Base-by-base conservation (phyloP, 2,329 filamentous ascomycete genomes). In the Neospermospora avenae region DNA sequence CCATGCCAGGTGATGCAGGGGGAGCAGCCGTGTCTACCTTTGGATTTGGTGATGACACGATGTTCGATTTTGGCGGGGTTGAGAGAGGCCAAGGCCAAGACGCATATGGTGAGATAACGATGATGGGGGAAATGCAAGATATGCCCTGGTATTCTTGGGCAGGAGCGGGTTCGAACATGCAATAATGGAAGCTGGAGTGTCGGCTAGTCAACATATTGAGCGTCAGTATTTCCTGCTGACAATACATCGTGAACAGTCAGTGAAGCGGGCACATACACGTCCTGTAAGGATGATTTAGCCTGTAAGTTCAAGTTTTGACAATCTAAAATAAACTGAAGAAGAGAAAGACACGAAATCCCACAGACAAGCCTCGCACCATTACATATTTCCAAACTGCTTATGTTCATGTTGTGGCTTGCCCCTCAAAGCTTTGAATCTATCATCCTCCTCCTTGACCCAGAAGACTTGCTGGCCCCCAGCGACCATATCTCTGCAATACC, bases 1-100 rank as follows among this genome's bases (percentile, higher is more conserved):
- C 14, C 14, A 48, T 48, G 31, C 55, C 55, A 28, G 48, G 46
- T 5, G 46, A 51, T 22, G 4, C 28, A 14, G 39, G 24, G 53
- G 39, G 39, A 6, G 25, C 35, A 16, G 39, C n/a, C 28, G 25
- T 10, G 1, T 11, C 48, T 37, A 2, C 24, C 7, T 42, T 56
- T 35, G 37, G 45, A 11, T 55, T 58, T 42, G 41, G 51, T 16
- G 55, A 59, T 54, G 60, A 63, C 37, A 54, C 57, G 45, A 61
- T 63, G 58, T n/a, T 63, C 13, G 61, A 61, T 16, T 60, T 60
- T n/a, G 51, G 52, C 0, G 18, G 24, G 7, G 18, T 14, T 39
- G 37, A 28, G 6, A 5, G 31, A 16, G 45, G 35, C 22, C 49
- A 41, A 49, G 45, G n/a, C 3, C 39, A 34, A 34, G 48, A 28